A percentile compares a stretch with the other conserved stretches of the same genome.
These are phyloP conservation scores for Coemansia sp. DNA, from an alignment of 192 early-diverging fungal genomes.

Conservation along the genomic window DNA sequence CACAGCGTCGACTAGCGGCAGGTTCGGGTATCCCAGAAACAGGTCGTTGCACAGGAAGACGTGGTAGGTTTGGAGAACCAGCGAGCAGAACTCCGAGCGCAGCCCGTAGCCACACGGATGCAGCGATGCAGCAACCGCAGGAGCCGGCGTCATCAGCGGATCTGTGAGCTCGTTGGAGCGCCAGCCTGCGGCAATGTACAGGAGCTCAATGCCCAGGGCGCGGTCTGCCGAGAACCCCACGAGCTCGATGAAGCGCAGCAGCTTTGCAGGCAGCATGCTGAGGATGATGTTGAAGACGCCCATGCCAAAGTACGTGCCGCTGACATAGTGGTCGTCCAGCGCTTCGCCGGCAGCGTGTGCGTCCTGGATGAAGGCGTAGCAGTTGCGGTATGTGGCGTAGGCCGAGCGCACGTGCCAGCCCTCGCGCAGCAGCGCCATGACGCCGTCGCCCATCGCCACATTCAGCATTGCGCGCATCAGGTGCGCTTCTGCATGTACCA, in stretches of 20 bases:
- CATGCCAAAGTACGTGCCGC: slow-evolving; percentile 75
- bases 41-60: slow-evolving; percentile 70
- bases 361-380: slow-evolving; percentile 58
- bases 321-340: slow-evolving; percentile 80
- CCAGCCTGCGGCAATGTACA: slow-evolving; percentile 75
- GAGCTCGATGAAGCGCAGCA: slow-evolving; percentile 76
- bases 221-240: slow-evolving; percentile 82
- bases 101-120: slow-evolving; percentile 60
- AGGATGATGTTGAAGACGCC: slow-evolving; percentile 78
- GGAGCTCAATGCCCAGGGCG: slow-evolving; percentile 67
- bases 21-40: slow-evolving; percentile 65
- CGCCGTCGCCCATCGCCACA: slow-evolving; percentile 71
- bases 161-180: slow-evolving; percentile 24
- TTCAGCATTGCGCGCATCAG: slow-evolving; percentile 73
- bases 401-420: slow-evolving; percentile 70
- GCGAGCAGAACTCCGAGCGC: slow-evolving; percentile 76
- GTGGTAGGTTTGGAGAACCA: slow-evolving; percentile 72
- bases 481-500: slow-evolving; percentile 76
- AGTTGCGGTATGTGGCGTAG: slow-evolving; percentile 66
- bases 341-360: slow-evolving; percentile 55
- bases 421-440: slow-evolving; percentile 74
- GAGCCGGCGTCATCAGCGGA: slow-evolving; percentile 24
- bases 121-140: slow-evolving; percentile 1
- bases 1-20: slow-evolving; percentile 62
- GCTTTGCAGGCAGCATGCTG: slow-evolving; percentile 68